A percentile compares a stretch with the other conserved stretches of the same genome.
These are phyloP conservation scores for Inga laurina DNA, from an alignment of 306 rosid genomes.

Conservation along the genomic window DNA sequence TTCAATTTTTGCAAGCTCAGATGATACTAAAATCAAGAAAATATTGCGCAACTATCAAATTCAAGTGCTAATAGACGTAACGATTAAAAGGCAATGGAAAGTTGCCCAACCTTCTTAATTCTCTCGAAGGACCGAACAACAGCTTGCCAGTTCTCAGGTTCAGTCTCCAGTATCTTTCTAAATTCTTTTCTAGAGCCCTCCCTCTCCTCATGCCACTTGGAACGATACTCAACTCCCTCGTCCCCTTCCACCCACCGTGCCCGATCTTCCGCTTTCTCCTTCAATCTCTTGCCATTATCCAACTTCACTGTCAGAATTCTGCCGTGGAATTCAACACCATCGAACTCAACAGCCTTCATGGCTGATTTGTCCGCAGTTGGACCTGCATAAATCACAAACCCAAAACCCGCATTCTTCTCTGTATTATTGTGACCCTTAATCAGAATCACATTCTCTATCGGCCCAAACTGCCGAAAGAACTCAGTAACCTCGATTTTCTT, in stretches of 20 bases:
- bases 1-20: neutral
- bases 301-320: slow-evolving; percentile 78
- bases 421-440: slow-evolving; percentile 63
- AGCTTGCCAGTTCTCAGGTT: slow-evolving; percentile 94
- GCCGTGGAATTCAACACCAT: slow-evolving; percentile 91
- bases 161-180: slow-evolving; percentile 68
- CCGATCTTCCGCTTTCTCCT: slow-evolving; percentile 62
- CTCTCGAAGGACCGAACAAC: slow-evolving; percentile 71
- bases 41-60: neutral
- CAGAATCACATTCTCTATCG: slow-evolving; percentile 68
- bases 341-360: slow-evolving; percentile 83
- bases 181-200: slow-evolving; percentile 62
- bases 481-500: slow-evolving; percentile 71
- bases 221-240: slow-evolving; percentile 48
- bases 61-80: neutral
- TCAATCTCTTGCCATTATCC: slow-evolving; percentile 76
- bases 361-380: slow-evolving; percentile 58
- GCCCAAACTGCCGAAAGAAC: slow-evolving; percentile 87
- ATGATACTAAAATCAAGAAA: neutral
- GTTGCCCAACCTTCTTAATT: slow-evolving; percentile 68
- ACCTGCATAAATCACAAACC: slow-evolving; percentile 69
- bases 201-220: slow-evolving; percentile 88
- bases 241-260: slow-evolving; percentile 64
- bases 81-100: neutral
- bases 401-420: slow-evolving; percentile 76